A percentile compares a stretch with the other conserved stretches of the same genome.
Evolutionary conservation across 2,329 filamentous ascomycete species (phyloP).

Genomic region (Didymellaceae sp.): DNA sequence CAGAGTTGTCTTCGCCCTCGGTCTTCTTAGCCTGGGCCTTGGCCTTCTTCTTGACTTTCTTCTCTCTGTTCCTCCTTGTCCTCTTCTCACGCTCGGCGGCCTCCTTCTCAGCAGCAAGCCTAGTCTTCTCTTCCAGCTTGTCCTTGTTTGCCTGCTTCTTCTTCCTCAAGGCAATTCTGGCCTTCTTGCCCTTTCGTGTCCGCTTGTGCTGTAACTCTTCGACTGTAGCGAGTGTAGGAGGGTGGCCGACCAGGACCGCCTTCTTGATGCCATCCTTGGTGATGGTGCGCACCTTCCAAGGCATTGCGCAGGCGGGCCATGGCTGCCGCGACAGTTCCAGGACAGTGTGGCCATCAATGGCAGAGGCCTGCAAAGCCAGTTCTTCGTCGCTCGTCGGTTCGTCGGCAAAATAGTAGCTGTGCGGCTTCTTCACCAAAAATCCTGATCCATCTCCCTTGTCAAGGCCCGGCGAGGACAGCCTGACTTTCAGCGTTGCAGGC

Average conservation of each 20-base stretch:
- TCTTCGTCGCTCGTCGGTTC: conserved; percentile 32
- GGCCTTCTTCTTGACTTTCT: conserved; percentile 48
- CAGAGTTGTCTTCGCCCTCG: conserved; percentile 1
- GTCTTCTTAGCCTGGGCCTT: conserved; percentile 44
- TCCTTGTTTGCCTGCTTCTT: conserved; percentile 36
- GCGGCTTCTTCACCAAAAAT: conserved; percentile 39
- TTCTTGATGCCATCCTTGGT: conserved; percentile 40
- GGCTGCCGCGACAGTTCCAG: conserved; percentile 36
- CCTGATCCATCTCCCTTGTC: conserved; percentile 33
- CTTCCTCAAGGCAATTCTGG: conserved; percentile 42
- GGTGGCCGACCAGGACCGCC: conserved; percentile 40
- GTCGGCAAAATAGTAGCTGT: conserved; percentile 45
- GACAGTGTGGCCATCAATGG: conserved; percentile 39
- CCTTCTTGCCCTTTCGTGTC: conserved; percentile 45
- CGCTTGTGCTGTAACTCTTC: conserved; percentile 35
- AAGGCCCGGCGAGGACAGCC: conserved; percentile 40
- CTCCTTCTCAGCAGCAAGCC: conserved; percentile 40
- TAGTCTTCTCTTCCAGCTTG: conserved; percentile 34
- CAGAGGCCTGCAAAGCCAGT: conserved; percentile 31
- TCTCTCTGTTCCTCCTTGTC: conserved; percentile 46
- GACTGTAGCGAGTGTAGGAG: conserved; percentile 25
- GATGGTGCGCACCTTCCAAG: conserved; percentile 45
- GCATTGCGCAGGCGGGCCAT: conserved; percentile 45
- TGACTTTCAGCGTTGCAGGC: conserved; percentile 37
- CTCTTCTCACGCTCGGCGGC: conserved; percentile 46